Evolutionary conservation across 306 rosid species (phyloP).

Genomic region (Lathyrus tuberosus): DNA sequence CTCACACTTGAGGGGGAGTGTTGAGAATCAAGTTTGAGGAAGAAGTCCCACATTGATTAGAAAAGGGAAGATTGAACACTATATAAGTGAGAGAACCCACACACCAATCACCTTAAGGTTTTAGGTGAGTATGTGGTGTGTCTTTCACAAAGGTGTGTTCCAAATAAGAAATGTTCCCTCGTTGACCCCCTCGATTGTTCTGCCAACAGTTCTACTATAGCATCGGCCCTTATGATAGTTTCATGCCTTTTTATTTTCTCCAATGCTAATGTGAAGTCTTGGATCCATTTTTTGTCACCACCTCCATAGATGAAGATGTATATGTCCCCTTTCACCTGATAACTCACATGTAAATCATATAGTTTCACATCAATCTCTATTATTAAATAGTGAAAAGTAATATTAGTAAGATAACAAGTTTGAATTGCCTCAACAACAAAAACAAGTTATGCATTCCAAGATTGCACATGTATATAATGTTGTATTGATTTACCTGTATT

Average conservation of each 20-base stretch:
- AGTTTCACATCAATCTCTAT: neutral
- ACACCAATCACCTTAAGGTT: too few species aligned
- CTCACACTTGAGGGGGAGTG: too few species aligned
- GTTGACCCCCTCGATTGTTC: too few species aligned
- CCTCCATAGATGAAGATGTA: constrained; percentile 48
- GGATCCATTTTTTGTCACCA: constrained; percentile 37
- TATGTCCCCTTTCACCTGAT: constrained; percentile 39
- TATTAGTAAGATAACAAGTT: neutral
- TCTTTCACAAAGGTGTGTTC: too few species aligned
- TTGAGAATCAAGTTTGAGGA: too few species aligned
- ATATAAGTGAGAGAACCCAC: too few species aligned
- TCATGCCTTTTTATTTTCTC: constrained; percentile 36
- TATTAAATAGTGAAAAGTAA: neutral
- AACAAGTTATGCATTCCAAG: too few species aligned
- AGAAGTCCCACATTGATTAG: too few species aligned
- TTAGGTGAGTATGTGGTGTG: too few species aligned
- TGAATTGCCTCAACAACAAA: neutral
- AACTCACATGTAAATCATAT: constrained; percentile 16
- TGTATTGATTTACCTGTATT: constrained; percentile 31
- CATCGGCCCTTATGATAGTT: constrained; percentile 32
- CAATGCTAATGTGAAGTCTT: constrained; percentile 34
- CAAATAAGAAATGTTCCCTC: too few species aligned
- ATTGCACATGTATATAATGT: neutral
- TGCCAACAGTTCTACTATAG: constrained; percentile 39
- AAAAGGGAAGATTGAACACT: too few species aligned